Base-by-base conservation (phyloP, 2,329 filamentous ascomycete genomes). In the Neospermospora avenae region DNA sequence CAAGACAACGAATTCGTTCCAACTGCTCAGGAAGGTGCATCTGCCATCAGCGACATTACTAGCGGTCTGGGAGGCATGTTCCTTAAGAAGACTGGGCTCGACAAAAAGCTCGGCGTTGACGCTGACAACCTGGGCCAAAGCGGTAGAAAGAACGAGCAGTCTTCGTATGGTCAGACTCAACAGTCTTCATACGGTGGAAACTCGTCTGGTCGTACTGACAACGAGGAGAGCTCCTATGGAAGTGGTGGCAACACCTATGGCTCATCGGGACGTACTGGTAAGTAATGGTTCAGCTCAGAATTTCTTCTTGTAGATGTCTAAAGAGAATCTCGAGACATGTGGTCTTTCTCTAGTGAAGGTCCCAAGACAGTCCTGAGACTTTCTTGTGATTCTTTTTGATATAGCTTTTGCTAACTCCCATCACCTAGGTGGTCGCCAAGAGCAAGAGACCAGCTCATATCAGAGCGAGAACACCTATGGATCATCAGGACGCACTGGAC, bases 21-120 rank as follows among this genome's bases (percentile, higher is more conserved):
- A 20, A 49, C 58, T 52, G 58, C 58, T n/a, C 58, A 60, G n/a
- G 58, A 60, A 39, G 58, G 58, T 51, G 58, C 58, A 13, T 49
- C 42, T 1, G 42, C 22, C 3, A 44, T 60, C 4, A 51, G 42
- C 16, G 24, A 55, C 2, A 18, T 60, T 6, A 25, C 58, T 11
- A 52, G 58, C 16, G 58, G 58, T 13, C 58, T 60, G 18, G 28
- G 22, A 6, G 45, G 58, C 35, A n/a, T 60, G 34, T 22, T 60
- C 18, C 25, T 60, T 14, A 28, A 56, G 35, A 56, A 60, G 52
- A 60, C 58, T 20, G 58, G 58, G 14, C 35, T 60, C 7, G 58
- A 34, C 37, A 48, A 60, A 16, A 55, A 42, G 16, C 41, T 60
- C 14, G 58, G 58, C 8, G 25, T 54, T 51, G 24, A 18, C n/a